A percentile compares a stretch with the other conserved stretches of the same genome.
Evolutionary conservation across 1,284 basidiomycete genomes (phyloP).

Genomic region (Vanrija humicola): DNA sequence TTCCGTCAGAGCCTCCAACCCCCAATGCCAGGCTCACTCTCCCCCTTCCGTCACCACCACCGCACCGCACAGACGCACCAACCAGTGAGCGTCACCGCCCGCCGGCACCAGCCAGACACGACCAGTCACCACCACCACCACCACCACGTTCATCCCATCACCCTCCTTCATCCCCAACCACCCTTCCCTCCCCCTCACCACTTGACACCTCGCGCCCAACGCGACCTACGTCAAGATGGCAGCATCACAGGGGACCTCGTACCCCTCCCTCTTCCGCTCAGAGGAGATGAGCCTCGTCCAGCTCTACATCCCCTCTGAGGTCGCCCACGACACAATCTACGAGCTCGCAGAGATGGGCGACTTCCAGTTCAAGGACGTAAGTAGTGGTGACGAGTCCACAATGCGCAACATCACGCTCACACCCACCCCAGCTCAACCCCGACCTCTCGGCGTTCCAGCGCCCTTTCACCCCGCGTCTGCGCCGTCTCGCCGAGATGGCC

Average conservation of each 20-base stretch:
- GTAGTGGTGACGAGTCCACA: slow-evolving; percentile 28
- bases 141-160: background rate
- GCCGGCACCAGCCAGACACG: too few relatives aligned
- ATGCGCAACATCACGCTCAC: background rate
- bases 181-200: background rate
- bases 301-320: slow-evolving; percentile 95
- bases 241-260: slow-evolving; percentile 37
- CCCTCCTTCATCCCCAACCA: background rate
- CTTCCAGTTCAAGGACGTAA: slow-evolving; percentile 95
- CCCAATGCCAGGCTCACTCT: too few relatives aligned
- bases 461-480: slow-evolving; percentile 92
- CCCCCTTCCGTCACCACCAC: too few relatives aligned
- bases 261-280: slow-evolving; percentile 82
- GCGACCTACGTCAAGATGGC: slow-evolving; percentile 15
- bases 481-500: slow-evolving; percentile 92
- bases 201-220: too few relatives aligned
- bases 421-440: slow-evolving; percentile 77
- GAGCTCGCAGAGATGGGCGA: slow-evolving; percentile 93
- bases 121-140: background rate
- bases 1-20: too few relatives aligned
- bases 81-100: too few relatives aligned
- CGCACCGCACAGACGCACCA: too few relatives aligned
- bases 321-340: slow-evolving; percentile 91
- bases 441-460: slow-evolving; percentile 96
- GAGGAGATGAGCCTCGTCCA: slow-evolving; percentile 97